A percentile compares a stretch with the other conserved stretches of the same genome.
phyloP scores from a whole-genome alignment of 306 rosid genomes.

The Lotus japonicus region DNA sequence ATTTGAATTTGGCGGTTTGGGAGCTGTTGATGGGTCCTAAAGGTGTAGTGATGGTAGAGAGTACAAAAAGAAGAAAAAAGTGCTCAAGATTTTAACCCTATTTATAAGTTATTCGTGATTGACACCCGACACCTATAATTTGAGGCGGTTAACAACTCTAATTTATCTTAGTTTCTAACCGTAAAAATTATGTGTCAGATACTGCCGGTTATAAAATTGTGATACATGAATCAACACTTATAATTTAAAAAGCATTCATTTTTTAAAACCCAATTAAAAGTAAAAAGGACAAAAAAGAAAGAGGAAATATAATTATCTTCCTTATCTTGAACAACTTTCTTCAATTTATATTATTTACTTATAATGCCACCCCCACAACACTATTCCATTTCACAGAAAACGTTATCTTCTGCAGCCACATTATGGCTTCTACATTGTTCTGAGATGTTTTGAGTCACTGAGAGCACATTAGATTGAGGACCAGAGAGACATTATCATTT shows the following conservation, averaged over 20 bases:
- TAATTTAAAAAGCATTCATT: background rate
- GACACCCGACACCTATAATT: too few species aligned
- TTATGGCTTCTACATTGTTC: conserved; percentile 41
- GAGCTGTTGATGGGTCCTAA: conserved; percentile 6
- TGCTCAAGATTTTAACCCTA: background rate
- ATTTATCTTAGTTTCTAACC: too few species aligned
- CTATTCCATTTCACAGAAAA: conserved; percentile 12
- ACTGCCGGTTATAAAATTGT: too few species aligned
- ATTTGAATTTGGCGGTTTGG: background rate
- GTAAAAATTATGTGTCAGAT: too few species aligned
- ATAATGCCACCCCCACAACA: conserved; percentile 7
- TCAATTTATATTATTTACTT: background rate
- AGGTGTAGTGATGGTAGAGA: background rate
- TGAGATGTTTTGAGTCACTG: conserved; percentile 13
- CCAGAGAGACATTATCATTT: conserved; percentile 32
- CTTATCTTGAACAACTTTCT: conserved; percentile 10
- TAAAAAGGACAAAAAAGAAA: background rate
- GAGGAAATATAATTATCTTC: background rate
- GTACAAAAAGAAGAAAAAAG: background rate
- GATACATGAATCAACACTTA: too few species aligned
- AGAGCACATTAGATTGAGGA: conserved; percentile 25
- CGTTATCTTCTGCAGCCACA: conserved; percentile 35
- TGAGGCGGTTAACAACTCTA: too few species aligned
- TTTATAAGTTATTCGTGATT: too few species aligned
- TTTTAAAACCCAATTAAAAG: background rate